A percentile compares a stretch with the other conserved stretches of the same genome.
Evolutionary conservation across 2,329 filamentous ascomycete species (phyloP).

Genomic region (Fusarium continuum): DNA sequence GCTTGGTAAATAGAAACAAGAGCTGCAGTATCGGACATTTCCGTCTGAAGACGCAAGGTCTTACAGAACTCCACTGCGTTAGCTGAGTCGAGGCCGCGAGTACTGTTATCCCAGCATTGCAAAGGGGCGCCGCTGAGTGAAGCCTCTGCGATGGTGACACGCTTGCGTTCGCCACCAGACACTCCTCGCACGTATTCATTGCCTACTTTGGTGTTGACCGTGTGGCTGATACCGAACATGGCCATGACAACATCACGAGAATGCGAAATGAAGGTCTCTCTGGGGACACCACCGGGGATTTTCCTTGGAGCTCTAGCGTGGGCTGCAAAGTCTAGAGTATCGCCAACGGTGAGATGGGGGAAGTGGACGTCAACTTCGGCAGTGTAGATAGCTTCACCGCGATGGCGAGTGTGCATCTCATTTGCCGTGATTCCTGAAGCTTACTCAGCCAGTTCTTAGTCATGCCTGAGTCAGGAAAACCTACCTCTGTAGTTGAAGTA

Average conservation of each 20-base stretch:
- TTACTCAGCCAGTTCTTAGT: not conserved
- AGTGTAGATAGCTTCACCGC: conserved; percentile 84
- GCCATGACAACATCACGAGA: conserved; percentile 76
- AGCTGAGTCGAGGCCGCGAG: conserved; percentile 70
- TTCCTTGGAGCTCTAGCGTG: conserved; percentile 69
- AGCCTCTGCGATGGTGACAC: conserved; percentile 51
- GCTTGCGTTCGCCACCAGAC: conserved; percentile 61
- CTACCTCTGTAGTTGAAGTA: conserved; percentile 81
- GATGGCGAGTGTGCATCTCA: conserved; percentile 47
- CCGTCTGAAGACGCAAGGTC: conserved; percentile 66
- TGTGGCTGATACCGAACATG: conserved; percentile 75
- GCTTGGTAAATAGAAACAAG: conserved; percentile 73
- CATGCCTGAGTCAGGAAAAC: rapidly evolving
- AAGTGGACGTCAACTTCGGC: conserved; percentile 84
- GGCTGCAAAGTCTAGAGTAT: conserved; percentile 79
- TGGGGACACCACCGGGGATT: conserved; percentile 64
- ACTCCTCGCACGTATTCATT: conserved; percentile 73
- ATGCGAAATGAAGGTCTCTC: conserved; percentile 63
- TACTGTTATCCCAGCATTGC: conserved; percentile 78
- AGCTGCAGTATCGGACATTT: conserved; percentile 65
- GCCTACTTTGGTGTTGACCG: conserved; percentile 72
- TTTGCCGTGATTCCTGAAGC: conserved; percentile 29
- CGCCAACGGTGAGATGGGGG: conserved; percentile 75
- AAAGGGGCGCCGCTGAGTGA: conserved; percentile 52
- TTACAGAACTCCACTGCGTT: conserved; percentile 73